phyloP scores from a whole-genome alignment of 192 early-diverging fungal species.

The Mortierella alpina region DNA sequence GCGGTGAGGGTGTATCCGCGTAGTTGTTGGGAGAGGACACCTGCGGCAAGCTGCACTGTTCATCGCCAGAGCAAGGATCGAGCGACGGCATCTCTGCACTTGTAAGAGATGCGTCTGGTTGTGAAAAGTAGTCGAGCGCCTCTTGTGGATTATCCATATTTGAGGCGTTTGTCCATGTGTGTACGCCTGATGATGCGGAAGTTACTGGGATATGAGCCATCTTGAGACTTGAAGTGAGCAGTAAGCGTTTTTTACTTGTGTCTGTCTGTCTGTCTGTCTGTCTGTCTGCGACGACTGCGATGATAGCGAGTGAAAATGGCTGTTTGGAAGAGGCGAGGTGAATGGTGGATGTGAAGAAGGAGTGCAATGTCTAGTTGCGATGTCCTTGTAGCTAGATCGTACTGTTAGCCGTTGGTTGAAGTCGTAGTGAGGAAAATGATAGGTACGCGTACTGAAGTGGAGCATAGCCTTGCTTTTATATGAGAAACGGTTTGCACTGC shows the following conservation, averaged over 20 bases:
- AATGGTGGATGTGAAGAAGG: background rate
- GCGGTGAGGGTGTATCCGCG: constrained; percentile 25
- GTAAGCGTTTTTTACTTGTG: background rate
- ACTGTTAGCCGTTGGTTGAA: background rate
- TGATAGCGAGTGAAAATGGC: background rate
- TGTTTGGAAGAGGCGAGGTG: background rate
- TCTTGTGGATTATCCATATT: background rate
- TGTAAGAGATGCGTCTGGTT: constrained; percentile 1
- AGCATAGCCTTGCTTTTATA: constrained; percentile 3
- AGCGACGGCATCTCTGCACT: constrained; percentile 17
- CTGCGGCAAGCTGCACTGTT: constrained; percentile 2
- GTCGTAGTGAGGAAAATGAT: background rate
- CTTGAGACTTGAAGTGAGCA: too few species aligned
- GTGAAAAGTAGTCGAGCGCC: constrained; percentile 4
- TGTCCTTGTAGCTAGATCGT: too few species aligned
- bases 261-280: too few species aligned
- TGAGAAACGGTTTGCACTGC: background rate
- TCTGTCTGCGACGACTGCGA: too few species aligned
- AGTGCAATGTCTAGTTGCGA: too few species aligned
- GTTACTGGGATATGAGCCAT: constrained; percentile 5
- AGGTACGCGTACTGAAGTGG: background rate
- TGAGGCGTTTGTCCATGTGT: constrained; percentile 12
- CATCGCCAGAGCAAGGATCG: constrained; percentile 4
- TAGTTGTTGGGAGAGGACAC: constrained; percentile 15
- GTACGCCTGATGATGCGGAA: background rate